phyloP scores from a whole-genome alignment of 768 basidiomycete species.

The Cantharellus anzutake region DNA sequence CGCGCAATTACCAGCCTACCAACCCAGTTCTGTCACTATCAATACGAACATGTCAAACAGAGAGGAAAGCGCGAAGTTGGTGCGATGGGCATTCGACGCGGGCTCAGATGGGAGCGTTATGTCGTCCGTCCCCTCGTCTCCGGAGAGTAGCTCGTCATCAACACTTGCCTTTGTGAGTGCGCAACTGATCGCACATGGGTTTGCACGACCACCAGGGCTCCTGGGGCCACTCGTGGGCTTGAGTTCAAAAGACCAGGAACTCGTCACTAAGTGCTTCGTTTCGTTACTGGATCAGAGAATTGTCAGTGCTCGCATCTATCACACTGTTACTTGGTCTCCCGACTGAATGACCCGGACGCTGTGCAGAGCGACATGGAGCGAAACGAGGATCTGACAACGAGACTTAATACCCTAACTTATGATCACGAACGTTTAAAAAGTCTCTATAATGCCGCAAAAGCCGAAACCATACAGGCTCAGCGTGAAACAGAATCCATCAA shows the following conservation, averaged over 20 bases:
- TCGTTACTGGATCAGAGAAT: conserved; percentile 57
- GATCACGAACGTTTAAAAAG: conserved; percentile 58
- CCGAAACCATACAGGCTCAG: conserved; percentile 51
- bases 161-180: conserved; percentile 43
- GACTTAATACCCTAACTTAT: conserved; percentile 56
- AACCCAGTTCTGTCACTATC: too few species aligned
- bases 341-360: neutral
- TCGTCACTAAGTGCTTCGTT: conserved; percentile 53
- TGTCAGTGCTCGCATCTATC: conserved; percentile 27
- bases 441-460: conserved; percentile 40
- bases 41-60: too few species aligned
- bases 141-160: conserved; percentile 5
- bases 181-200: conserved; percentile 71
- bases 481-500: conserved; percentile 59
- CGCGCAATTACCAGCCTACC: too few species aligned
- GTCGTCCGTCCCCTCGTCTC: neutral
- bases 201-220: conserved; percentile 40
- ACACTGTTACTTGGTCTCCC: neutral
- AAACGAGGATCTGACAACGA: conserved; percentile 59
- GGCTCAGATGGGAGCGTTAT: neutral
- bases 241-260: conserved; percentile 33
- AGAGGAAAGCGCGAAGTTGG: neutral
- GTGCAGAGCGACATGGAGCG: conserved; percentile 52
- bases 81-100: conserved; percentile 6
- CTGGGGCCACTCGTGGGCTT: conserved; percentile 37